Conservation (phyloP, 495 filamentous ascomycete species). For the Talaromyces adpressus region DNA sequence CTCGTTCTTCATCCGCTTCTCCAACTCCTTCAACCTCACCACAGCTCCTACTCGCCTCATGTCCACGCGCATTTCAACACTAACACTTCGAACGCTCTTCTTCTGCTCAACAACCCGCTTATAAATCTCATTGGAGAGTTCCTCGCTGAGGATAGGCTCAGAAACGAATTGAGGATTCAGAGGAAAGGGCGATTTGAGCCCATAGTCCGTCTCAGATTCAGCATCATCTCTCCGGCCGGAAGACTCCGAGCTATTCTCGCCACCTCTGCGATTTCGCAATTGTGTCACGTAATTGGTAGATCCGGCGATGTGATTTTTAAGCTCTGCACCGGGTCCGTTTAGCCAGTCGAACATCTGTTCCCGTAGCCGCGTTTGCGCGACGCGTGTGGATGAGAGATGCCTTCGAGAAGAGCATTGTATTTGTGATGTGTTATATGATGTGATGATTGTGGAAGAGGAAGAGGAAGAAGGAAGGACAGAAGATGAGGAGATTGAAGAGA, state of each 20-base stretch:
- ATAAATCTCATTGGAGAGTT: slow-evolving; percentile 70
- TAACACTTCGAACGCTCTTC: slow-evolving; percentile 68
- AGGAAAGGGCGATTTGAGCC: slow-evolving; percentile 56
- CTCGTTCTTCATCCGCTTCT: slow-evolving; percentile 67
- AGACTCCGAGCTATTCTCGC: slow-evolving; percentile 10
- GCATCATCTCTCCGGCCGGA: slow-evolving; percentile 11
- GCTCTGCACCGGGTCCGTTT: slow-evolving; percentile 45
- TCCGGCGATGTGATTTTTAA: slow-evolving; percentile 49
- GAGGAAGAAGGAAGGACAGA: slow-evolving; percentile 29
- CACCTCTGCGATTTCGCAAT: slow-evolving; percentile 25
- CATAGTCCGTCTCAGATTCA: slow-evolving; percentile 10
- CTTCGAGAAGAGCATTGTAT: slow-evolving; percentile 18
- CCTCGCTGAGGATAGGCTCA: slow-evolving; percentile 69
- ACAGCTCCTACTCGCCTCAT: slow-evolving; percentile 85
- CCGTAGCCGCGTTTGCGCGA: slow-evolving; percentile 41
- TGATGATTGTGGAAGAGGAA: slow-evolving; percentile 7
- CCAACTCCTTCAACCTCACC: slow-evolving; percentile 77
- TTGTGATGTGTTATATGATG: slow-evolving; percentile 3
- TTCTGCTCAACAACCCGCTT: slow-evolving; percentile 53
- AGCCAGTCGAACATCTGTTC: slow-evolving; percentile 63
- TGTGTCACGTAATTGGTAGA: slow-evolving; percentile 60
- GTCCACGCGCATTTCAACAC: slow-evolving; percentile 69
- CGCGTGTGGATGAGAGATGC: slow-evolving; percentile 41
- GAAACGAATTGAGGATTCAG: slow-evolving; percentile 64
- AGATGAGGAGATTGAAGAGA: slow-evolving; percentile 29